Evolutionary conservation across 1,284 basidiomycete genomes (phyloP), one percentile per base, ranked within the genome.

Genomic region (Athelia sp.): DNA sequence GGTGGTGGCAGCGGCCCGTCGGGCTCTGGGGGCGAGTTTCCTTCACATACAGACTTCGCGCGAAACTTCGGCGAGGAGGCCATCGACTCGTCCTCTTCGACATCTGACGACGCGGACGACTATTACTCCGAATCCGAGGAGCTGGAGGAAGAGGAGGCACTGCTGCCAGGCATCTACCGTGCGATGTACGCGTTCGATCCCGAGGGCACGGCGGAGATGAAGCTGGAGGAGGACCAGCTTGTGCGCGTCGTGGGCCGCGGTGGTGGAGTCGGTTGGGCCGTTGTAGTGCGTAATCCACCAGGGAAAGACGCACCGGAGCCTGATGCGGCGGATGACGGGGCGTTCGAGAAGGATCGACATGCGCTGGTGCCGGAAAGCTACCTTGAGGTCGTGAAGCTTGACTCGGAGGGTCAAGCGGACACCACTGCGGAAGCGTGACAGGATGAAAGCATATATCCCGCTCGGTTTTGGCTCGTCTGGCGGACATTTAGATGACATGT

Each of bases 191-290:
- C 78, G 3, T 89, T 90, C 56, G 78, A 82, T 46, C 75, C 85
- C 0, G 85, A 88, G 58, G 86, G 85, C 1, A 80, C 77, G 17
- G 82, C 86, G 21, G 87, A 90, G 75, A 87, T 89, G 84, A 73
- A 71, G 43, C 62, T 90, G 44, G 77, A 73, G 52, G 85, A 90
- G 64, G 86, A 83, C 49, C 84, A 89, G 65, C 56, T 84, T 38
- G 80, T 90, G 15, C 69, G 70, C 2, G 82, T 88, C 29, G 65
- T 88, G 2, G 84, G 84, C 1, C 62, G 84, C 43, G 85, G 86
- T 1, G 86, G 85, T 0, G 86, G 84, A 0, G 81, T 84, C 3
- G 86, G 86, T 0, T 87, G 86, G 85, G 85, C 84, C 0, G 79
- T 87, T 13, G 86, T 81, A 18, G 60, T 67, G 35, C 62, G 73